Evolutionary conservation across 2,329 filamentous ascomycete genomes (phyloP).

Genomic region (Aspergillus unguis): DNA sequence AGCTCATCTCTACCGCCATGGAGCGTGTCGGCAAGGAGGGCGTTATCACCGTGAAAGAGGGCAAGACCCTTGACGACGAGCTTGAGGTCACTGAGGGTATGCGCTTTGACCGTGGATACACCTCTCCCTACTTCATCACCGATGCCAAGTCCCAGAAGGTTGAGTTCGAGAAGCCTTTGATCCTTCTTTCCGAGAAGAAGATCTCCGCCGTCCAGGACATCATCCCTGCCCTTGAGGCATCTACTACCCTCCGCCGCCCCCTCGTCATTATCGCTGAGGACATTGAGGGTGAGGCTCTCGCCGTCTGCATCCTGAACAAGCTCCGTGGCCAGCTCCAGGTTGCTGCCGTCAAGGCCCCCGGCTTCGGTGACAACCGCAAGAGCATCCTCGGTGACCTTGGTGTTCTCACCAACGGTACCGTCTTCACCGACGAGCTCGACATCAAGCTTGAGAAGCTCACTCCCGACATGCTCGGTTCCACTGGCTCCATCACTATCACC

Average conservation of each 20-base stretch:
- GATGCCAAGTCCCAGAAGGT: constrained; percentile 98
- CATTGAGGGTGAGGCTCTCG: constrained; percentile 96
- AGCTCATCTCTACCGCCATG: constrained; percentile 97
- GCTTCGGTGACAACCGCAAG: constrained; percentile 99
- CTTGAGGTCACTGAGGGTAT: constrained; percentile 99
- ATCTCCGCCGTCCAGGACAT: constrained; percentile 99
- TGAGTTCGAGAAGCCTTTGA: constrained; percentile 98
- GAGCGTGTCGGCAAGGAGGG: constrained; percentile 99
- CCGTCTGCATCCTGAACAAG: constrained; percentile 99
- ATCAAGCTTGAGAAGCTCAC: constrained; percentile 99
- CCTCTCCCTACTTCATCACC: constrained; percentile 99
- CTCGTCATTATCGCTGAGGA: constrained; percentile 99
- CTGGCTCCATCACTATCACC: constrained; percentile 98
- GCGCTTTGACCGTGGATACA: constrained; percentile 98
- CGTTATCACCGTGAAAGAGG: constrained; percentile 99
- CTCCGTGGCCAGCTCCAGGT: constrained; percentile 99
- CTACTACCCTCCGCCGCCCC: constrained; percentile 89
- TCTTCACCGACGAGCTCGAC: constrained; percentile 98
- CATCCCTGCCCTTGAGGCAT: constrained; percentile 94
- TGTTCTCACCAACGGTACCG: constrained; percentile 91
- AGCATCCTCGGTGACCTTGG: constrained; percentile 96
- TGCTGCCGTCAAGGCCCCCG: constrained; percentile 95
- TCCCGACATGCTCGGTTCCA: constrained; percentile 91
- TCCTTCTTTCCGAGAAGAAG: constrained; percentile 99
- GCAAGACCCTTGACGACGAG: constrained; percentile 97